A percentile compares a stretch with the other conserved stretches of the same genome.
Evolutionary conservation across 805 yeast genomes (phyloP).

Genomic region (Kodamaea neixiangensis): DNA sequence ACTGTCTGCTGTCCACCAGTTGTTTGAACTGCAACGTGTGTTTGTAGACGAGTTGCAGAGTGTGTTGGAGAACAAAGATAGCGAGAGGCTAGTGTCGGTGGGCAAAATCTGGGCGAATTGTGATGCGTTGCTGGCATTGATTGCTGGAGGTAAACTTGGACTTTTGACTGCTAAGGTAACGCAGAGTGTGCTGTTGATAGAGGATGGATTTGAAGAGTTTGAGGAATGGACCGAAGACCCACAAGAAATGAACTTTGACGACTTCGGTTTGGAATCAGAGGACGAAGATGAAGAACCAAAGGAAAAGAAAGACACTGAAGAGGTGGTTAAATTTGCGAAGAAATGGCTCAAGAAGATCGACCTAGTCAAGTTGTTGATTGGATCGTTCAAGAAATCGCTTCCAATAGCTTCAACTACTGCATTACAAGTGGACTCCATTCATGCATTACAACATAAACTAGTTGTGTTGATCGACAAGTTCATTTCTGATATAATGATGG

Average conservation of each 20-base stretch:
- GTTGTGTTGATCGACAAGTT: slow-evolving; percentile 57
- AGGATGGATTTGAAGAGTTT: slow-evolving; percentile 67
- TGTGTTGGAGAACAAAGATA: slow-evolving; percentile 23
- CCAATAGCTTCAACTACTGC: slow-evolving; percentile 45
- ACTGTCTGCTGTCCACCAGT: slow-evolving; percentile 20
- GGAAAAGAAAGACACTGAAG: slow-evolving; percentile 24
- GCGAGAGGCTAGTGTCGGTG: slow-evolving; percentile 54
- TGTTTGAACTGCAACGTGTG: slow-evolving; percentile 19
- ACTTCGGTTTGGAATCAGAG: slow-evolving; percentile 47
- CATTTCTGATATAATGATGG: slow-evolving; percentile 57
- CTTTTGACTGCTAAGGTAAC: slow-evolving; percentile 49
- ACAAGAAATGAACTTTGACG: slow-evolving; percentile 39
- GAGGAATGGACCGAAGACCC: slow-evolving; percentile 73
- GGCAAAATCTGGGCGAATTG: slow-evolving; percentile 76
- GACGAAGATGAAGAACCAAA: slow-evolving; percentile 26
- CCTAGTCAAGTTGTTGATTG: slow-evolving; percentile 57
- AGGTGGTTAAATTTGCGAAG: slow-evolving; percentile 43
- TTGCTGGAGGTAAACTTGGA: slow-evolving; percentile 55
- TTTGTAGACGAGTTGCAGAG: slow-evolving; percentile 31
- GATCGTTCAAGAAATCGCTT: slow-evolving; percentile 59
- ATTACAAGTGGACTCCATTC: slow-evolving; percentile 47
- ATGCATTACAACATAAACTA: slow-evolving; percentile 42
- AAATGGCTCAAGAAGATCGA: slow-evolving; percentile 56
- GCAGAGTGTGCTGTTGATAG: slow-evolving; percentile 47
- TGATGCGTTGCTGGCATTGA: slow-evolving; percentile 45